phyloP scores from a whole-genome alignment of 1,284 basidiomycete genomes.

The Lentinula novae-zelandiae region DNA sequence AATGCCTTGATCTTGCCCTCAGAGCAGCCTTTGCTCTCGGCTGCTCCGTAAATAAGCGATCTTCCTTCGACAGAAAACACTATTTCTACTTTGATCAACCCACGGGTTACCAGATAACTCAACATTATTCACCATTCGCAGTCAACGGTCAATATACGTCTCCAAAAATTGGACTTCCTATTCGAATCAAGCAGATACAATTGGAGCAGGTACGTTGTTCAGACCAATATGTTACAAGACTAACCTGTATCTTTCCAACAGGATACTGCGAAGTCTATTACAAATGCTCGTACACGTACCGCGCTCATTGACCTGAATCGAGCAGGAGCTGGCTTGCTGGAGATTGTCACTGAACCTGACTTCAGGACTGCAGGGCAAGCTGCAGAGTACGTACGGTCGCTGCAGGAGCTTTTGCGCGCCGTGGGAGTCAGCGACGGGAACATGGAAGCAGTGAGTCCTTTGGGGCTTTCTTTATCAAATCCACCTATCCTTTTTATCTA shows the following conservation, averaged over 20 bases:
- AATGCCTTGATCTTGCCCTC: slow-evolving; percentile 80
- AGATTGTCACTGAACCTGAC: slow-evolving; percentile 95
- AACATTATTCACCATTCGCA: slow-evolving; percentile 60
- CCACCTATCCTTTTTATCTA: slow-evolving; percentile 26
- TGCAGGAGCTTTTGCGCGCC: slow-evolving; percentile 81
- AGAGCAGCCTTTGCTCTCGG: slow-evolving; percentile 82
- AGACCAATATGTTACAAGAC: slow-evolving; percentile 1
- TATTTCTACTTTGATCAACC: slow-evolving; percentile 98
- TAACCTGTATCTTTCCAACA: slow-evolving; percentile 26
- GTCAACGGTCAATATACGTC: slow-evolving; percentile 54
- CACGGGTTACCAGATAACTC: slow-evolving; percentile 95
- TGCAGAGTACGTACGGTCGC: slow-evolving; percentile 79
- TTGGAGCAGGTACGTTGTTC: slow-evolving; percentile 73
- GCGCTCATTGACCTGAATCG: slow-evolving; percentile 88
- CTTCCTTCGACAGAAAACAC: slow-evolving; percentile 94
- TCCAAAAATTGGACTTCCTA: slow-evolving; percentile 37
- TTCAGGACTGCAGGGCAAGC: slow-evolving; percentile 91
- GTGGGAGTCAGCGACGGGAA: slow-evolving; percentile 92
- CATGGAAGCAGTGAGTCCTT: slow-evolving; percentile 83
- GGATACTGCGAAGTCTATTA: slow-evolving; percentile 94
- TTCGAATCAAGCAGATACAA: slow-evolving; percentile 92
- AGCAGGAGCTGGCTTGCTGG: slow-evolving; percentile 88
- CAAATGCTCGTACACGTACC: slow-evolving; percentile 49
- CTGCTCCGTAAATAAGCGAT: slow-evolving; percentile 68
- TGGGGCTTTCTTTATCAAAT: background rate